phyloP scores from a whole-genome alignment of 129 eudicot species.

The Rutidosis leptorrhynchoides region DNA sequence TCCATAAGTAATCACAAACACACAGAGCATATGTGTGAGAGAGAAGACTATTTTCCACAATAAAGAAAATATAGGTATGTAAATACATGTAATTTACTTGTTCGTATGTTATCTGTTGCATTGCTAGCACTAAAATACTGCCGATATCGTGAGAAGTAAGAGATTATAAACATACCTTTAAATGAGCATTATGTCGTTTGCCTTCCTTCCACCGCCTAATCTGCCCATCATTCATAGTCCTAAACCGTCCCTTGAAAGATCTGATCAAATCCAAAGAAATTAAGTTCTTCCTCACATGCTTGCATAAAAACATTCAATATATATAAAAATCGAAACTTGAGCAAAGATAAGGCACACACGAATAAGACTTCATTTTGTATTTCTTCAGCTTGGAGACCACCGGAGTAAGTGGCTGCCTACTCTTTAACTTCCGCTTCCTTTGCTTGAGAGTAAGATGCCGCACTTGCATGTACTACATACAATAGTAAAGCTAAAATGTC shows the following conservation, averaged over 20 bases:
- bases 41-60: background rate
- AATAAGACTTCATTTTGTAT: constrained; percentile 69
- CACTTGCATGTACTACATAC: constrained; percentile 64
- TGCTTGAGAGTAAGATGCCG: constrained; percentile 72
- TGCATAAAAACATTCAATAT: background rate
- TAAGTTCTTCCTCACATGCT: background rate
- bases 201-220: constrained; percentile 96
- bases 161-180: constrained; percentile 47
- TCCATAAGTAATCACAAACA: too few relatives aligned
- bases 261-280: constrained; percentile 35
- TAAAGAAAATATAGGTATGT: too few relatives aligned
- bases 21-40: background rate
- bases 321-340: background rate
- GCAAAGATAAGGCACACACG: constrained; percentile 49
- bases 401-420: constrained; percentile 65
- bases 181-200: constrained; percentile 83
- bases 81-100: too few relatives aligned
- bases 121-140: too few relatives aligned
- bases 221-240: constrained; percentile 76
- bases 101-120: too few relatives aligned
- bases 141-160: background rate
- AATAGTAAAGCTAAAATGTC: constrained; percentile 12
- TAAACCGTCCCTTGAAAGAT: constrained; percentile 80
- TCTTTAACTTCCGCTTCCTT: constrained; percentile 79
- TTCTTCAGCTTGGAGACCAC: constrained; percentile 68